These are phyloP conservation scores for Fusarium heterosporum DNA, from an alignment of 2,329 filamentous ascomycete genomes.

Conservation along the genomic window DNA sequence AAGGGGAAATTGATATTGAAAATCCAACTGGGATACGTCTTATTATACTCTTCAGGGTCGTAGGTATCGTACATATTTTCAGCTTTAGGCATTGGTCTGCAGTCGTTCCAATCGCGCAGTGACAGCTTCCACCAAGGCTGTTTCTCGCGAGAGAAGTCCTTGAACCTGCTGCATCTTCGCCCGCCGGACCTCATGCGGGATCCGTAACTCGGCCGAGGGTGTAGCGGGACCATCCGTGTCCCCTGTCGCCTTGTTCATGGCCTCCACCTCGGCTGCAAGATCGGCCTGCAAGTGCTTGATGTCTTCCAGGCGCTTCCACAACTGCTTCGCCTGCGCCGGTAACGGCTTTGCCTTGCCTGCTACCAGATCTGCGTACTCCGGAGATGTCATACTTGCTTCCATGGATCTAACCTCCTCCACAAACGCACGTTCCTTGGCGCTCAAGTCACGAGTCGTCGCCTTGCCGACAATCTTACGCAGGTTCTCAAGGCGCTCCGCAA, in stretches of 20 bases:
- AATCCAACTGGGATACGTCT: conserved; percentile 17
- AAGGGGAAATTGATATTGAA: neutral
- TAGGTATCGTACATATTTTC: conserved; percentile 42
- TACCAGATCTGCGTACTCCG: conserved; percentile 47
- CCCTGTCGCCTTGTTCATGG: conserved; percentile 52
- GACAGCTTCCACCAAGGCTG: conserved; percentile 75
- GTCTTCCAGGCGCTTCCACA: conserved; percentile 68
- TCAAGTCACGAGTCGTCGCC: conserved; percentile 57
- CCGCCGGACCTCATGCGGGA: conserved; percentile 70
- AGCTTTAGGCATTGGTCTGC: conserved; percentile 47
- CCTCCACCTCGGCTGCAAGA: conserved; percentile 63
- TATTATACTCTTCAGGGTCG: conserved; percentile 28
- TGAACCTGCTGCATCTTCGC: conserved; percentile 74
- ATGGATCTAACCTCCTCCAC: conserved; percentile 64
- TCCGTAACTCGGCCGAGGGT: conserved; percentile 58
- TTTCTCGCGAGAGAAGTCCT: conserved; percentile 72
- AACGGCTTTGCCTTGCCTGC: conserved; percentile 50
- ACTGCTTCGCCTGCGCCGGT: conserved; percentile 56
- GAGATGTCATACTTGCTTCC: conserved; percentile 61
- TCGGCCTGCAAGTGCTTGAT: conserved; percentile 65
- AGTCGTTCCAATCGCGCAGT: conserved; percentile 71
- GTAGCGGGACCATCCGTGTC: conserved; percentile 48
- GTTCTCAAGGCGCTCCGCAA: conserved; percentile 70
- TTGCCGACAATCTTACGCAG: conserved; percentile 61
- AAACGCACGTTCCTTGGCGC: conserved; percentile 59